These are phyloP conservation scores for Camelina neglecta DNA, from an alignment of 345 rosid species.

Conservation along the genomic window DNA sequence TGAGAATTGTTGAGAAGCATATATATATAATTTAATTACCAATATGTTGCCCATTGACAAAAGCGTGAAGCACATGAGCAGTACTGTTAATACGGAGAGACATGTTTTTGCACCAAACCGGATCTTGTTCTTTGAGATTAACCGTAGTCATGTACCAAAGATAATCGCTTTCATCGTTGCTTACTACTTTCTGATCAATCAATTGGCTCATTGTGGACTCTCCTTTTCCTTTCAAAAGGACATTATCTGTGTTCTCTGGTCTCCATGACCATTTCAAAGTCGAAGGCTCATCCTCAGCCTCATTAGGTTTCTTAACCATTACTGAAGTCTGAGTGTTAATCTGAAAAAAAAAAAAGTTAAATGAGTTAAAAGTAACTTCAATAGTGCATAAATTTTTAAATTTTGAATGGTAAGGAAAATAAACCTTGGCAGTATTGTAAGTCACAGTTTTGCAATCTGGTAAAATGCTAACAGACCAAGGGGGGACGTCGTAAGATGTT, in stretches of 20 bases:
- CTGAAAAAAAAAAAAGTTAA: slow-evolving; percentile 27
- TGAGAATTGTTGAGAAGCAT: neutral
- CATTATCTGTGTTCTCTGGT: slow-evolving; percentile 44
- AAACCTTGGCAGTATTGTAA: slow-evolving; percentile 63
- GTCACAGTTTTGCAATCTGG: slow-evolving; percentile 56
- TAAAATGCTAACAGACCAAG: slow-evolving; percentile 73
- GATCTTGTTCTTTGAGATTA: slow-evolving; percentile 49
- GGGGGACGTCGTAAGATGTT: slow-evolving; percentile 46
- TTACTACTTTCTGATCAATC: slow-evolving; percentile 58
- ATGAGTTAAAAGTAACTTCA: neutral
- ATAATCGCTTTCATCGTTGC: slow-evolving; percentile 67
- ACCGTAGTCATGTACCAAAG: slow-evolving; percentile 69
- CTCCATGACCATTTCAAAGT: slow-evolving; percentile 49
- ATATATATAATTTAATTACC: slow-evolving; percentile 6
- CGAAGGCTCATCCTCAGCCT: slow-evolving; percentile 34
- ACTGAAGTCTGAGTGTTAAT: slow-evolving; percentile 41
- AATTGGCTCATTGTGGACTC: slow-evolving; percentile 27
- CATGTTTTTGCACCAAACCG: slow-evolving; percentile 50
- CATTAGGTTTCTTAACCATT: slow-evolving; percentile 40
- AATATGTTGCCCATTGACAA: slow-evolving; percentile 57
- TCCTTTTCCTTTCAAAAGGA: slow-evolving; percentile 47
- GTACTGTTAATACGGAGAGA: slow-evolving; percentile 53
- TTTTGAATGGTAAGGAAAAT: neutral
- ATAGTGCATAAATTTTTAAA: neutral
- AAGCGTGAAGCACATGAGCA: slow-evolving; percentile 67